phyloP scores from a whole-genome alignment of 164 flowering plant genomes.

The Tinospora cordifolia region DNA sequence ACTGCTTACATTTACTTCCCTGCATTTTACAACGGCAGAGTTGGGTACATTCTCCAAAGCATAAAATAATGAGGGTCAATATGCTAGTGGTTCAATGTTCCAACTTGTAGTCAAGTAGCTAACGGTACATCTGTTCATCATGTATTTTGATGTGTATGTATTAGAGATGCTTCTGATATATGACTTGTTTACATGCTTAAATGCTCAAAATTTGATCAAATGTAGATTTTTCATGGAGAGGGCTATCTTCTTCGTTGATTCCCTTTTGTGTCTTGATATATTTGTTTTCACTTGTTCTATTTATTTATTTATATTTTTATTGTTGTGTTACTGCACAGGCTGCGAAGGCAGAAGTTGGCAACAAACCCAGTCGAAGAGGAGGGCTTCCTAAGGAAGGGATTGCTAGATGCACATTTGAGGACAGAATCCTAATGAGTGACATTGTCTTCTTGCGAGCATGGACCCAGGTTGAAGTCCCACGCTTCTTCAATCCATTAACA shows the following conservation, averaged over 20 bases:
- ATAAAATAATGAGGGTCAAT: too few species aligned
- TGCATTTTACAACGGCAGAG: too few species aligned
- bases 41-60: too few species aligned
- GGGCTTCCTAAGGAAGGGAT: conserved; percentile 62
- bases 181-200: not conserved
- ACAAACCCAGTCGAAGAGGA: conserved; percentile 54
- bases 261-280: not conserved
- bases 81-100: not conserved
- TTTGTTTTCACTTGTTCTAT: conserved; percentile 3
- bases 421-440: conserved; percentile 85
- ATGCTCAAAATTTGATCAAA: not conserved
- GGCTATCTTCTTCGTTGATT: not conserved
- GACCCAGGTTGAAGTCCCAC: conserved; percentile 77
- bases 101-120: not conserved
- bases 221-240: not conserved
- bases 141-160: not conserved
- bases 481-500: conserved; percentile 70
- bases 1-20: too few species aligned
- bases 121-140: not conserved
- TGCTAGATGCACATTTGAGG: conserved; percentile 99
- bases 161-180: not conserved
- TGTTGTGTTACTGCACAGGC: conserved; percentile 40
- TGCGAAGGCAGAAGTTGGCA: conserved; percentile 76
- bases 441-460: conserved; percentile 84
- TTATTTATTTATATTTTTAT: conserved; percentile 10